A percentile compares a stretch with the other conserved stretches of the same genome.
Conservation (phyloP, 108 stramenopile species). For the Skeletonema tropicum region DNA sequence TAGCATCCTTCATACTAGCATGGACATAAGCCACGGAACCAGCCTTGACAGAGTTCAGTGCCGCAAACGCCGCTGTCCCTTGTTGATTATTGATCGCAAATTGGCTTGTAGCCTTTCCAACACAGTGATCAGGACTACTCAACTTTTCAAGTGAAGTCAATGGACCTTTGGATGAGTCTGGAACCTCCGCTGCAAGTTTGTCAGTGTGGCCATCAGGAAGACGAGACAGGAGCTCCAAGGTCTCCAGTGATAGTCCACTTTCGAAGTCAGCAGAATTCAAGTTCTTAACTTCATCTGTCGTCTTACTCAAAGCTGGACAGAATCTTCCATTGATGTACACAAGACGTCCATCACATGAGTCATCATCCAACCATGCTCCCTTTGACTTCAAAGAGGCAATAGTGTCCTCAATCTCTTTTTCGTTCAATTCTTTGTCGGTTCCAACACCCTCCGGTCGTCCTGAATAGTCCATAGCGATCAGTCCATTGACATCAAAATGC, state of each 20-base stretch:
- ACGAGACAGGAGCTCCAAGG: slow-evolving; percentile 53
- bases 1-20: slow-evolving; percentile 22
- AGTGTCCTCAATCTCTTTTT: slow-evolving; percentile 17
- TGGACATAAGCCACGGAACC: slow-evolving; percentile 76
- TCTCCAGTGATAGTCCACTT: slow-evolving; percentile 39
- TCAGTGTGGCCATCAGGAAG: slow-evolving; percentile 91
- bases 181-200: slow-evolving; percentile 77
- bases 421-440: slow-evolving; percentile 38
- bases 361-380: slow-evolving; percentile 83
- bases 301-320: slow-evolving; percentile 72
- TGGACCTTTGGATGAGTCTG: slow-evolving; percentile 47
- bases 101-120: slow-evolving; percentile 82
- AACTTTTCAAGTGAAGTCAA: slow-evolving; percentile 68
- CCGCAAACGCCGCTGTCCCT: slow-evolving; percentile 90
- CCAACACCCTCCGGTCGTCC: slow-evolving; percentile 50
- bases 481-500: slow-evolving; percentile 81
- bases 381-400: slow-evolving; percentile 37
- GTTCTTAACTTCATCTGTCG: slow-evolving; percentile 60
- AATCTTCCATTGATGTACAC: slow-evolving; percentile 89
- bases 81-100: slow-evolving; percentile 91
- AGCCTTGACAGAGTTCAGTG: slow-evolving; percentile 81
- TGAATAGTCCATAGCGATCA: slow-evolving; percentile 77
- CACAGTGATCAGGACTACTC: slow-evolving; percentile 78
- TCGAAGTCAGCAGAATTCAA: slow-evolving; percentile 49
- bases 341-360: slow-evolving; percentile 69